Evolutionary conservation across 1,139 yeast genomes (phyloP), one percentile per base, ranked within the genome.

Genomic region (Suhomyces bokatorum): DNA sequence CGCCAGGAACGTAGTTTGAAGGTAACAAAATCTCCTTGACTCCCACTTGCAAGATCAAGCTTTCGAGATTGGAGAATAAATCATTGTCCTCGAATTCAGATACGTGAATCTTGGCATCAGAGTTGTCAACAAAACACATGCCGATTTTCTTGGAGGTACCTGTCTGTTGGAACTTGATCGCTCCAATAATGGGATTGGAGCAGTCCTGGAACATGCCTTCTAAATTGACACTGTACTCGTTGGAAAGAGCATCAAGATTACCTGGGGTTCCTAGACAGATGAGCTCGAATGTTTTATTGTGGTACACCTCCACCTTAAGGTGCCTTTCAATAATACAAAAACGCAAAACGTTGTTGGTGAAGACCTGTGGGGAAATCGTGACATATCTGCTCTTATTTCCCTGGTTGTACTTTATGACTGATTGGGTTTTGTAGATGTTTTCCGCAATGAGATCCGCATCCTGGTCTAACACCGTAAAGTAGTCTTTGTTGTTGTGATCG

Each of bases 71-170:
- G 2, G 96, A 85, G 56, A 78, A 90, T 11, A 89, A 73, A 41
- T 93, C 98, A 57, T 88, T 90, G 61, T 93, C 99, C 7, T 80
- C 80, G 54, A 91, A 88, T 60, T 93, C 96, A 17, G 85, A 69
- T 33, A 90, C 67, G 20, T 91, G 91, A 31, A 93, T 74, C 27
- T 76, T 73, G 49, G 79, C 76, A 44, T 78, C 74, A 55, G 83
- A 81, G 26, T 88, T 80, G 59, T 91, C 96, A n/a, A 88, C 73
- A 56, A 87, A 85, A 45, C 95, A 80, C 29, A 88, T 79, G 0
- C 97, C 98, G 13, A 93, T 75, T 41, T 74, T 75, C 53, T 80
- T 81, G 15, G 55, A 48, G 27, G 57, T 48, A 16, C 77, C 75
- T 15, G 75, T 60, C n/a, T 66, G 67, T 4, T 55, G 70, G 37